Base-by-base conservation (phyloP, 2,329 filamentous ascomycete species). In the Aureobasidium sp. region DNA sequence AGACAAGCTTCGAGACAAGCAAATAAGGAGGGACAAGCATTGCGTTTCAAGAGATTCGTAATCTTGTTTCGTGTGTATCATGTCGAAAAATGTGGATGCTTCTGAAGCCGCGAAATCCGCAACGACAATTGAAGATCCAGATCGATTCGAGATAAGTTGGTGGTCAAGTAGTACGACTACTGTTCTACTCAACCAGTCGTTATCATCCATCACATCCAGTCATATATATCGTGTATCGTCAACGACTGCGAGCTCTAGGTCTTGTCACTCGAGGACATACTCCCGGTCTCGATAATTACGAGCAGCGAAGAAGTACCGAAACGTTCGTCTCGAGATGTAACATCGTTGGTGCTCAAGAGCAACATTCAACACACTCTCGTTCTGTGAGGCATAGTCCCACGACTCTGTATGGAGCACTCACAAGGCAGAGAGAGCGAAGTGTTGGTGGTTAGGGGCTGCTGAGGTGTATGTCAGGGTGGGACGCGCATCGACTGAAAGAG, bases 11-110 rank as follows among this genome's bases (percentile, higher is more conserved):
- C 25, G 15, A 31, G 25, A 31, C 40, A 45, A 45, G 40, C 20
- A 29, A 47, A 59, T 45, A 25, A 47, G 33, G 10, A 23, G 15
- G 11, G 20, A 18, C 23, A 33, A 58, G 40, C 25, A 31, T 43
- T 16, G 18, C 27, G 23, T 33, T 2, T 20, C 25, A 29, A 36
- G 23, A 29, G 40, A 59, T 47, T 45, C 55, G 55, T 36, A 59
- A 59, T 59, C 40, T 59, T n/a, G 18, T 43, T 59, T 20, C 55
- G 55, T 47, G 38, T 16, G 42, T 45, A 23, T 25, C 42, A 33
- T 9, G 29, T 27, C 18, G 27, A 42, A 47, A 47, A 58, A 58
- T 33, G 40, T 59, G 55, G 55, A 59, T 33, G 40, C 55, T 33
- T 47, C 18, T 47, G 10, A 18, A 27, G 42, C 16, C 42, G 10